Evolutionary conservation across 1,284 basidiomycete species (phyloP), one percentile per base, ranked within the genome.

Genomic region (Sanghuangporus baumii): DNA sequence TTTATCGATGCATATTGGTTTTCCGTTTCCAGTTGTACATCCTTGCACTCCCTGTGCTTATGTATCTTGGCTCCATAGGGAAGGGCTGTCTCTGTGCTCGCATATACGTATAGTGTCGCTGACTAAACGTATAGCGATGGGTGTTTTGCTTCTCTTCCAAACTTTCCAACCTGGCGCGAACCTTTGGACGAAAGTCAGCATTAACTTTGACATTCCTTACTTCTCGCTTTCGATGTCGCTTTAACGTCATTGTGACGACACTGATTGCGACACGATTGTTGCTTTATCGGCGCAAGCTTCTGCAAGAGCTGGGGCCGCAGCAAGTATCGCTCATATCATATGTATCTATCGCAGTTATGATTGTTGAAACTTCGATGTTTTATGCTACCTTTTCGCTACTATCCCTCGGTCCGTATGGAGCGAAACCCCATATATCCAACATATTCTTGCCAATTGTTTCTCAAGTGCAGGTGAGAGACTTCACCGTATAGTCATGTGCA

Each of bases 231-330:
- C 77, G 9, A 69, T 76, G 50, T 67, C 73, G 14, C n/a, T 68
- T 78, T 61, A 80, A 75, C 67, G 67, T 78, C 38, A 41, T 78
- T 18, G 58, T 76, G 43, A 78, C 77, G 2, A 40, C 74, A 37
- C 65, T 77, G 23, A 76, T 79, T 41, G 73, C 75, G 8, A 62
- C 58, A 3, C 75, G 76, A 3, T 68, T 79, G 6, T 68, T 74
- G 34, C 41, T 43, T n/a, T 43, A 48, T 48, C 47, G 47, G 9
- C 47, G 47, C 47, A 48, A 18, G 16, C 47, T 68, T 68, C 55
- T 70, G 73, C 20, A 26, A 16, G 34, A n/a, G 14, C 48, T 54
- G 8, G 51, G 51, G 14, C 20, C 59, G 65, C 64, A 23, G 63
- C 69, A 58, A 55, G 58, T 41, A 9, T 57, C 60, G 12, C 51